Evolutionary conservation across 2,329 filamentous ascomycete genomes (phyloP).

Genomic region (Fusarium austroafricanum): DNA sequence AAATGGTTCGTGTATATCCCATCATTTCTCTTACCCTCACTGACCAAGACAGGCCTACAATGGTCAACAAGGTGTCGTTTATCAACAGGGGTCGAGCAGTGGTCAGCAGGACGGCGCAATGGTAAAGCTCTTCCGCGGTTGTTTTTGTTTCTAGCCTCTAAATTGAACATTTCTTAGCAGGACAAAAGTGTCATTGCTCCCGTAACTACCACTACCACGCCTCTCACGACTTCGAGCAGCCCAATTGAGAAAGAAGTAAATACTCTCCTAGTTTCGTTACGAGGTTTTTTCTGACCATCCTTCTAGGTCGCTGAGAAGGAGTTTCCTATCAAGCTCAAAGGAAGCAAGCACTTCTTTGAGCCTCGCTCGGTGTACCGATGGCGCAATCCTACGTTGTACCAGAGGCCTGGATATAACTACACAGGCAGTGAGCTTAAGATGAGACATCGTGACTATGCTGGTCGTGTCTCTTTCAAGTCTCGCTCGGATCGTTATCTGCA

Average conservation of each 20-base stretch:
- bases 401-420: slow-evolving; percentile 40
- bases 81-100: slow-evolving; percentile 35
- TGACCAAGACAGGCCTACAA: slow-evolving; percentile 31
- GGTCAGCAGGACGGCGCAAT: slow-evolving; percentile 43
- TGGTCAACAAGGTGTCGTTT: slow-evolving; percentile 36
- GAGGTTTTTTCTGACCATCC: slow-evolving; percentile 13
- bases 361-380: slow-evolving; percentile 33
- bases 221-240: slow-evolving; percentile 16
- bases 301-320: slow-evolving; percentile 40
- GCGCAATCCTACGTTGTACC: slow-evolving; percentile 42
- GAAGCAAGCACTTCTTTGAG: slow-evolving; percentile 40
- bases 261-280: neutral
- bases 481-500: slow-evolving; percentile 45
- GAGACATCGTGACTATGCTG: slow-evolving; percentile 43
- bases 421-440: slow-evolving; percentile 26
- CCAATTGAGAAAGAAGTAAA: slow-evolving; percentile 37
- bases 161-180: slow-evolving; percentile 44
- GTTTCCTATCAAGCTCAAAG: slow-evolving; percentile 43
- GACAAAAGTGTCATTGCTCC: slow-evolving; percentile 31
- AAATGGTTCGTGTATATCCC: slow-evolving; percentile 19
- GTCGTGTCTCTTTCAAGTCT: slow-evolving; percentile 35
- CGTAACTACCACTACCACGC: slow-evolving; percentile 29
- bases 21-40: neutral
- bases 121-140: slow-evolving; percentile 47
- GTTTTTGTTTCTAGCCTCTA: slow-evolving; percentile 43